Base-by-base conservation (phyloP, 73 alveolate genomes). In the Tetrahymena malaccensis region DNA sequence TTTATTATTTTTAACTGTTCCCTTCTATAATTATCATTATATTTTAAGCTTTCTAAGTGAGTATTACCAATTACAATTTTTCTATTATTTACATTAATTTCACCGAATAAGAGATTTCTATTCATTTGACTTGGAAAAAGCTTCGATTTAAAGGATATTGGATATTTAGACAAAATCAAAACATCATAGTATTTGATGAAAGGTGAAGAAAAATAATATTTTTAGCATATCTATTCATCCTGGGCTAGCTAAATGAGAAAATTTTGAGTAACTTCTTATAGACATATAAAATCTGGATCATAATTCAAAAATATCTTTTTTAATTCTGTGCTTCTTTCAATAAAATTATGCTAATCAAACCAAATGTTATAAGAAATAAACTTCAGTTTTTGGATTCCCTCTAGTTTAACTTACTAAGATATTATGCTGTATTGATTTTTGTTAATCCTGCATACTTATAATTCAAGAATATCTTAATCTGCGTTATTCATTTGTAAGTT, bases 261-360 rank as follows among this genome's bases (percentile, higher is more conserved):
- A n/a, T 27, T 4, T 34, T 85, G 37, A 21, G 98, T 96, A 17
- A 96, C 97, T 96, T 96, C 98, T 55, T 96, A 43, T 12, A 96
- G 9, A 96, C 98, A 96, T 19, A 96, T 94, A 19, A 96, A 96
- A 85, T 96, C 98, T 25, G 97, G 96, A 85, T 96, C 96, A 37
- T 58, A 85, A 50, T 96, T 38, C 43, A 96, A 94, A 12, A 95
- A 84, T 94, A 96, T 96, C 43, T 40, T 43, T n/a, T 43, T 21
- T 94, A 96, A 84, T 93, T 93, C 97, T 33, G 38, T 37, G 35
- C 57, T 89, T 83, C 98, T 96, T 85, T 96, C 98, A 10, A 96
- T 85, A 35, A 58, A 95, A 58, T 95, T 95, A 94, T 96, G 97
- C 43, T 96, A 94, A 10, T 95, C 97, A 94, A 96, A 96, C 97